phyloP scores from a whole-genome alignment of 768 basidiomycete genomes.

The Fomitopsis pulvina region DNA sequence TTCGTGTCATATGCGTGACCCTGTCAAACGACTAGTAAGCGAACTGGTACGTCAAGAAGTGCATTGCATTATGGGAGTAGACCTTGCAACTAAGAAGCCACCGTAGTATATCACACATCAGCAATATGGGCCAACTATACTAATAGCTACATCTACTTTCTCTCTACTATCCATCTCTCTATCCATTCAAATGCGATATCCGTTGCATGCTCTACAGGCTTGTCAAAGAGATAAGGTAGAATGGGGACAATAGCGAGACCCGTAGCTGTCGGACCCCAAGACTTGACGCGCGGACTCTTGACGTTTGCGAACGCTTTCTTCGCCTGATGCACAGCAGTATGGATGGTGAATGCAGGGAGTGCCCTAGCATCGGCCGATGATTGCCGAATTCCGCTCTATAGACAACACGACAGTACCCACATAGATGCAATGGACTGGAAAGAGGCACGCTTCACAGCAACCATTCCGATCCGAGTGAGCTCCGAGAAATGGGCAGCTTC shows the following conservation, averaged over 20 bases:
- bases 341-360: slow-evolving; percentile 79
- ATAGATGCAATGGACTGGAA: slow-evolving; percentile 83
- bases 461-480: slow-evolving; percentile 56
- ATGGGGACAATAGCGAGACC: slow-evolving; percentile 69
- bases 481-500: slow-evolving; percentile 70
- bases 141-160: slow-evolving; percentile 21
- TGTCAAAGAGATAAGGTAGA: slow-evolving; percentile 73
- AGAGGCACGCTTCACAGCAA: slow-evolving; percentile 68
- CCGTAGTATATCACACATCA: not conserved
- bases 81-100: too few species aligned
- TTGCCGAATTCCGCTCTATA: not conserved
- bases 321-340: slow-evolving; percentile 71
- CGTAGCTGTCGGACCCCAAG: slow-evolving; percentile 73
- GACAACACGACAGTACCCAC: slow-evolving; percentile 32
- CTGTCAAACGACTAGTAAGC: not conserved
- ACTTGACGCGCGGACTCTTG: slow-evolving; percentile 49
- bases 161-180: slow-evolving; percentile 40
- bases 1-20: not conserved
- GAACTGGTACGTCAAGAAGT: too few species aligned
- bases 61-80: too few species aligned
- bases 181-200: slow-evolving; percentile 69
- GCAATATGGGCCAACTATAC: slow-evolving; percentile 1
- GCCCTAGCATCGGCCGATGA: slow-evolving; percentile 40
- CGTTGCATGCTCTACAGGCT: slow-evolving; percentile 68
- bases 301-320: slow-evolving; percentile 59